These are phyloP conservation scores for Quercus phellos DNA, from an alignment of 331 rosid species.

Conservation along the genomic window DNA sequence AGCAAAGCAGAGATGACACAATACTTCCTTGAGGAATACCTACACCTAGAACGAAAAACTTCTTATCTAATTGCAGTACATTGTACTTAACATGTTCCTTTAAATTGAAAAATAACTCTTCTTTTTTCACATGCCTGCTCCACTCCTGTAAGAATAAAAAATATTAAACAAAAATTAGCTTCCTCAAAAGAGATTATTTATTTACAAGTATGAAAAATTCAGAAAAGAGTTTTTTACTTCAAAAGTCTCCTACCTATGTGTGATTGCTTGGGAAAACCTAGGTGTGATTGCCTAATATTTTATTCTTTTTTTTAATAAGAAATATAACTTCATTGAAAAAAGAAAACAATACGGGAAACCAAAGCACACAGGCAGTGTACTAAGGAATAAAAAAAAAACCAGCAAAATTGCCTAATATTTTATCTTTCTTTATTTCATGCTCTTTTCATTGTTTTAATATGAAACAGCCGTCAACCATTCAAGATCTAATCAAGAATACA, in stretches of 20 bases:
- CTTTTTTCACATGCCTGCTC: conserved; percentile 37
- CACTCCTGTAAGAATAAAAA: conserved; percentile 41
- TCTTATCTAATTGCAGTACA: conserved; percentile 64
- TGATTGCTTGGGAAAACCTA: too few species aligned
- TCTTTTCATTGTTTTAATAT: too few species aligned
- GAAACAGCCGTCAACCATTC: too few species aligned
- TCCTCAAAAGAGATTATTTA: not conserved
- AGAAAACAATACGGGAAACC: too few species aligned
- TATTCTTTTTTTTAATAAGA: too few species aligned
- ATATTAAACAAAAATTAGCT: not conserved
- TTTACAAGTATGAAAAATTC: not conserved
- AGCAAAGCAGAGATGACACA: conserved; percentile 81
- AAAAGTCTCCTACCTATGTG: not conserved
- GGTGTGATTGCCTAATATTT: too few species aligned
- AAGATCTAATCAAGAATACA: too few species aligned
- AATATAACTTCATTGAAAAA: too few species aligned
- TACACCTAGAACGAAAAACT: conserved; percentile 66
- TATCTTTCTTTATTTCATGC: too few species aligned
- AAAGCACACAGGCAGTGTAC: too few species aligned
- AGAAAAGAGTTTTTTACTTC: not conserved
- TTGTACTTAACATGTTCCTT: conserved; percentile 70
- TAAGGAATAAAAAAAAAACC: too few species aligned
- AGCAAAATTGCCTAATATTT: too few species aligned
- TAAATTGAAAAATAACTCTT: conserved; percentile 35
- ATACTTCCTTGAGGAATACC: conserved; percentile 97